These are phyloP conservation scores for Cladobotryum protrusum DNA, from an alignment of 2,329 filamentous ascomycete genomes.

Conservation along the genomic window DNA sequence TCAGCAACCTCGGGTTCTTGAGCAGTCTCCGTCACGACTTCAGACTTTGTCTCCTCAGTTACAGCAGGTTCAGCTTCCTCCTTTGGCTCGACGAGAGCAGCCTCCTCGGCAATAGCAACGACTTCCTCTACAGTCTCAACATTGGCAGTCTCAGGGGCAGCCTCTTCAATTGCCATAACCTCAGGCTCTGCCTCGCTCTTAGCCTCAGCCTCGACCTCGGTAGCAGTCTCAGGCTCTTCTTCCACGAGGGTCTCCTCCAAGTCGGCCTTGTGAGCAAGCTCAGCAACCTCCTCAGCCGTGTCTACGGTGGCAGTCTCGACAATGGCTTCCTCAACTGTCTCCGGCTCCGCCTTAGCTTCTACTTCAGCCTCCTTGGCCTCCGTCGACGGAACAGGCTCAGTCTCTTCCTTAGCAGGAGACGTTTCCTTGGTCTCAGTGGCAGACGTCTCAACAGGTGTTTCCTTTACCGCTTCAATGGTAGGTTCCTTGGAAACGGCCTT, in stretches of 20 bases:
- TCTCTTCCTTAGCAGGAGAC: background rate
- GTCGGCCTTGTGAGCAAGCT: slow-evolving; percentile 10
- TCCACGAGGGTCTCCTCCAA: slow-evolving; percentile 6
- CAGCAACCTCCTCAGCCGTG: slow-evolving; percentile 7
- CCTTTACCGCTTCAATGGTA: background rate
- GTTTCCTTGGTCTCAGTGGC: background rate
- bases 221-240: background rate
- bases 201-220: slow-evolving; percentile 2
- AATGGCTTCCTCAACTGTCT: slow-evolving; percentile 8
- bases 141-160: slow-evolving; percentile 10
- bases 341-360: slow-evolving; percentile 1
- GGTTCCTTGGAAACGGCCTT: background rate
- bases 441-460: background rate
- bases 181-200: background rate
- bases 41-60: slow-evolving; percentile 8
- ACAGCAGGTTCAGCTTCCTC: background rate
- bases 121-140: slow-evolving; percentile 10
- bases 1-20: slow-evolving; percentile 11
- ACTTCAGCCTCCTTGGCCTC: background rate
- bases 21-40: slow-evolving; percentile 14
- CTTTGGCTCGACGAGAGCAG: slow-evolving; percentile 3
- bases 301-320: slow-evolving; percentile 11
- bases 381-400: background rate
- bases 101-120: background rate
- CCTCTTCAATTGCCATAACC: slow-evolving; percentile 6